These are phyloP conservation scores for Pichia membranifaciens DNA, from an alignment of 805 yeast genomes.

Conservation along the genomic window DNA sequence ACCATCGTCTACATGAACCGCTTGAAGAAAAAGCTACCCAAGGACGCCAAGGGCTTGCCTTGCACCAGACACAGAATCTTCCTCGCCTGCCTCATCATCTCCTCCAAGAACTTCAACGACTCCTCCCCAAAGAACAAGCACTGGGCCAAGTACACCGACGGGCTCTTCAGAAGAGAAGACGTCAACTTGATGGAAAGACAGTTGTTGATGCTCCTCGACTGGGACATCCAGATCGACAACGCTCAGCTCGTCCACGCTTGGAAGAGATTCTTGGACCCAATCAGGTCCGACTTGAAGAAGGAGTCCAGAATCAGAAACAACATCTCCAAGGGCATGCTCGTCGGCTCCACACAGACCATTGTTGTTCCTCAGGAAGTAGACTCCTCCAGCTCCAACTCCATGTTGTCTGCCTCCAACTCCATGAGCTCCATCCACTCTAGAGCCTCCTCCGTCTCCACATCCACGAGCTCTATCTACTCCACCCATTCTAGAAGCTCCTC, in stretches of 20 bases:
- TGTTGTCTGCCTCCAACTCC: background rate
- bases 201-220: conserved; percentile 57
- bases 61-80: conserved; percentile 77
- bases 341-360: conserved; percentile 28
- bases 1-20: conserved; percentile 64
- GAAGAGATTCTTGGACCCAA: conserved; percentile 45
- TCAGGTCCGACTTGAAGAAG: conserved; percentile 34
- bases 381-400: background rate
- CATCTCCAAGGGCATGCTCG: conserved; percentile 25
- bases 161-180: conserved; percentile 60
- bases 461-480: conserved; percentile 10
- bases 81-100: conserved; percentile 64
- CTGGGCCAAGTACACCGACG: conserved; percentile 78
- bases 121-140: conserved; percentile 71
- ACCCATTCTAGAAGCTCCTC: conserved; percentile 29
- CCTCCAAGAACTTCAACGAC: conserved; percentile 73
- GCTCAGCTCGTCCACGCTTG: conserved; percentile 39
- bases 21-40: conserved; percentile 55
- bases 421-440: conserved; percentile 9
- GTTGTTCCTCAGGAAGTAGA: conserved; percentile 12
- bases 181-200: conserved; percentile 80
- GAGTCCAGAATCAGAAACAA: conserved; percentile 28
- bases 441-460: conserved; percentile 12
- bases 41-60: conserved; percentile 69
- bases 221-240: conserved; percentile 54